Evolutionary conservation across 352 stramenopile genomes (phyloP).

Genomic region (Globisporangium alternatum): DNA sequence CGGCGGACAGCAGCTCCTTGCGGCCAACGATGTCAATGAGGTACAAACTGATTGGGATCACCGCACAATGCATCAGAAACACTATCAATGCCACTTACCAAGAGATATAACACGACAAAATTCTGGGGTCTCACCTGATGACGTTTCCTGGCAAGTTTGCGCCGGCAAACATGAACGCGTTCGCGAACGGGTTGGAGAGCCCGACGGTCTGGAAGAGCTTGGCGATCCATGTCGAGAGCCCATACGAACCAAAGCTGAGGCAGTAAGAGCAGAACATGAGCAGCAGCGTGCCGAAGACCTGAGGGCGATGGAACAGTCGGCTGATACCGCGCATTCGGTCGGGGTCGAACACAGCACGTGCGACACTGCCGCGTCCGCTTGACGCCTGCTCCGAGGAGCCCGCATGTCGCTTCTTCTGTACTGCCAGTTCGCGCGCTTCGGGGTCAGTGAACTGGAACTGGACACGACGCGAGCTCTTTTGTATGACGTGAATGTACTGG

Average conservation of each 20-base stretch:
- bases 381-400: background rate
- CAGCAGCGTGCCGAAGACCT: constrained; percentile 45
- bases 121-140: constrained; percentile 42
- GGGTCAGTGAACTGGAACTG: constrained; percentile 69
- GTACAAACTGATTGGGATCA: constrained; percentile 38
- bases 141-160: constrained; percentile 91
- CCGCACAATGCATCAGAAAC: background rate
- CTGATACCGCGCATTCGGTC: constrained; percentile 44
- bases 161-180: constrained; percentile 90
- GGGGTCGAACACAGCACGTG: constrained; percentile 62
- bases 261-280: constrained; percentile 72
- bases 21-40: constrained; percentile 73
- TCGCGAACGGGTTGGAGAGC: constrained; percentile 89
- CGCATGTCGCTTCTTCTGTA: background rate
- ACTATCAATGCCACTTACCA: background rate
- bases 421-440: constrained; percentile 19
- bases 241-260: constrained; percentile 90
- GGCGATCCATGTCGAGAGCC: constrained; percentile 93
- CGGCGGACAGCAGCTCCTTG: constrained; percentile 55
- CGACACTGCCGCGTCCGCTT: constrained; percentile 42
- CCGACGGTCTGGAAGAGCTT: constrained; percentile 88
- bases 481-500: constrained; percentile 55
- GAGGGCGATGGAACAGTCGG: constrained; percentile 46
- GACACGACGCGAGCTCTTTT: constrained; percentile 44
- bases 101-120: background rate